A percentile compares a stretch with the other conserved stretches of the same genome.
These are phyloP conservation scores for Quercus dentata DNA, from an alignment of 306 rosid genomes.

Conservation along the genomic window DNA sequence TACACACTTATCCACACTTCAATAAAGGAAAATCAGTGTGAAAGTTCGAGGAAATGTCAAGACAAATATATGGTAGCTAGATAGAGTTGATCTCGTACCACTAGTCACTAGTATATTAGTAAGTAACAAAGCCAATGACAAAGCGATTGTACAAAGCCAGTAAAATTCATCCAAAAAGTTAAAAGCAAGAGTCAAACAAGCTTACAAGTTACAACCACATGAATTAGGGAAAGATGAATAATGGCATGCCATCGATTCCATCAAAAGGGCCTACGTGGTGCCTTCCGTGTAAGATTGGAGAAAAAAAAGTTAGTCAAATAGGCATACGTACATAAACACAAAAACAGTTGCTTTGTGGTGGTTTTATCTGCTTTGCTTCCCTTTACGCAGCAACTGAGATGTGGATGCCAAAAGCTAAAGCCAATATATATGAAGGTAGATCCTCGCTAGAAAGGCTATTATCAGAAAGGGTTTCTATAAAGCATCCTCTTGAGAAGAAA, in stretches of 20 bases:
- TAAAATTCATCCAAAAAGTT: background rate
- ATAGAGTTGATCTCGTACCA: background rate
- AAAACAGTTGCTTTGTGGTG: slow-evolving; percentile 8
- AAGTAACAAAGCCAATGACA: background rate
- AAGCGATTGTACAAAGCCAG: background rate
- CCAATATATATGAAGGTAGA: background rate
- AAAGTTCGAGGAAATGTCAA: background rate
- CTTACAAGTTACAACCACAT: background rate
- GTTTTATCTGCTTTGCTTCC: slow-evolving; percentile 20
- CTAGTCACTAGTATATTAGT: background rate
- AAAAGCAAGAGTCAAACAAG: background rate
- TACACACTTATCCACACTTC: too few species aligned
- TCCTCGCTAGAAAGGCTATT: slow-evolving; percentile 16
- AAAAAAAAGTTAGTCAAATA: slow-evolving; percentile 29
- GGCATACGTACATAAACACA: slow-evolving; percentile 33
- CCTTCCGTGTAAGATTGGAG: slow-evolving; percentile 28
- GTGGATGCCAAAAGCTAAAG: background rate
- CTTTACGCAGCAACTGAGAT: slow-evolving; percentile 23
- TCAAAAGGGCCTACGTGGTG: background rate
- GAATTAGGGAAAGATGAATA: background rate
- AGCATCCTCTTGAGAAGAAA: background rate
- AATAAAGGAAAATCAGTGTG: background rate
- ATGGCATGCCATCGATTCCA: background rate
- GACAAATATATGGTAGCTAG: background rate
- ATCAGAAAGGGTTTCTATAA: background rate